Conservation (phyloP, 2,329 filamentous ascomycete species). For the Huntiella omanensis region DNA sequence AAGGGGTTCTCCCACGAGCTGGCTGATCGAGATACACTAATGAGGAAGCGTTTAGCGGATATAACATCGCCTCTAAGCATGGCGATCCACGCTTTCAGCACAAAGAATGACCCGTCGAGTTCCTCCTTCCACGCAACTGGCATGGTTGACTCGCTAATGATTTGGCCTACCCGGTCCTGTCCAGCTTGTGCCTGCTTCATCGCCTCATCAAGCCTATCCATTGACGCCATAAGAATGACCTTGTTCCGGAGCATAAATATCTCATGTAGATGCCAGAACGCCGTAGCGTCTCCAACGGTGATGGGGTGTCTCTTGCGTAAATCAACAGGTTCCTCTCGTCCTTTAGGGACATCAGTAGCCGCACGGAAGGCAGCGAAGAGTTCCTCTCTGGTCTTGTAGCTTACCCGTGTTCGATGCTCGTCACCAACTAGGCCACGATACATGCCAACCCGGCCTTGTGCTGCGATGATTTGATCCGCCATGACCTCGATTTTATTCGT, state of each 20-base stretch:
- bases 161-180: neutral
- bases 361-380: neutral
- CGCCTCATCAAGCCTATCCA: neutral
- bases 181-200: neutral
- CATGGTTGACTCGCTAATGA: neutral
- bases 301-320: neutral
- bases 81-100: neutral
- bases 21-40: too few relatives aligned
- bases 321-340: neutral
- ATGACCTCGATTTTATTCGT: neutral
- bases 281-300: neutral
- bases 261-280: neutral
- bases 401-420: neutral
- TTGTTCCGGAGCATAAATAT: neutral
- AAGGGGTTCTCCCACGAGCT: too few relatives aligned
- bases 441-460: neutral
- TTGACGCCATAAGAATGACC: neutral
- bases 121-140: neutral
- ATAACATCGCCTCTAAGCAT: neutral
- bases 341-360: neutral
- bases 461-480: neutral
- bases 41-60: too few relatives aligned
- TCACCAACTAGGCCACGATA: neutral
- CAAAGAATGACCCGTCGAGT: neutral
- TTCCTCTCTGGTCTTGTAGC: neutral